Percentiles rank a stretch among this genome's conserved stretches.
phyloP scores from a whole-genome alignment of 2,329 filamentous ascomycete genomes.

The Colletotrichum kahawae region DNA sequence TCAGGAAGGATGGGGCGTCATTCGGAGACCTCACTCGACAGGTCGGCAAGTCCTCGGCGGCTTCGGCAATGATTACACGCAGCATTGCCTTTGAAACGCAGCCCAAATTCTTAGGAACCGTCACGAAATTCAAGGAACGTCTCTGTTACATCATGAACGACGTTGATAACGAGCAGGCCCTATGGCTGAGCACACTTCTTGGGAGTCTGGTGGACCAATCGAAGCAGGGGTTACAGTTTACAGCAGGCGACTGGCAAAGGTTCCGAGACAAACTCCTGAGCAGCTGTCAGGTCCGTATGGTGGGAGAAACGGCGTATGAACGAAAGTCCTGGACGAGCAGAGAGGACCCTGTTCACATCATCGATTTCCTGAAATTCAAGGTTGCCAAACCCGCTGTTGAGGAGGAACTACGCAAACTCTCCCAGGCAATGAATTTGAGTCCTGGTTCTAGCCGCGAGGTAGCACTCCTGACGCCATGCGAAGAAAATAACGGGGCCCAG shows the following conservation, averaged over 20 bases:
- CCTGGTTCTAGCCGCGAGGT: background rate
- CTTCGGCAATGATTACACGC: slow-evolving; percentile 53
- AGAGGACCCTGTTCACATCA: slow-evolving; percentile 50
- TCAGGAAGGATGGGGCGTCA: slow-evolving; percentile 52
- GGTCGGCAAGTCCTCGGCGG: slow-evolving; percentile 25
- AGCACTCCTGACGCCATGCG: background rate
- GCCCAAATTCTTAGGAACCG: slow-evolving; percentile 63
- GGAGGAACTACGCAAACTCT: slow-evolving; percentile 38
- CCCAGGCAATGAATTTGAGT: slow-evolving; percentile 14
- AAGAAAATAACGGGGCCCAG: background rate
- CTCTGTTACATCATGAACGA: slow-evolving; percentile 64
- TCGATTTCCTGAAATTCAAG: slow-evolving; percentile 66
- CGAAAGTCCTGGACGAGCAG: slow-evolving; percentile 32
- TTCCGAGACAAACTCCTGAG: slow-evolving; percentile 36
- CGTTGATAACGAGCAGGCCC: slow-evolving; percentile 48
- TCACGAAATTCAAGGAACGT: slow-evolving; percentile 68
- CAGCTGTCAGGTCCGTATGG: background rate
- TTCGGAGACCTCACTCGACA: slow-evolving; percentile 47
- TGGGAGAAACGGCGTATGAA: slow-evolving; percentile 50
- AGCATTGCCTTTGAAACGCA: slow-evolving; percentile 65
- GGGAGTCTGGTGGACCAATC: slow-evolving; percentile 61
- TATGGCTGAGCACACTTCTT: slow-evolving; percentile 56
- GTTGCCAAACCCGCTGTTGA: slow-evolving; percentile 51
- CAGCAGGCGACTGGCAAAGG: slow-evolving; percentile 40
- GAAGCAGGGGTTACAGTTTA: slow-evolving; percentile 60